These are phyloP conservation scores for Danielia oregonensis DNA, from an alignment of 805 yeast genomes.

Conservation along the genomic window DNA sequence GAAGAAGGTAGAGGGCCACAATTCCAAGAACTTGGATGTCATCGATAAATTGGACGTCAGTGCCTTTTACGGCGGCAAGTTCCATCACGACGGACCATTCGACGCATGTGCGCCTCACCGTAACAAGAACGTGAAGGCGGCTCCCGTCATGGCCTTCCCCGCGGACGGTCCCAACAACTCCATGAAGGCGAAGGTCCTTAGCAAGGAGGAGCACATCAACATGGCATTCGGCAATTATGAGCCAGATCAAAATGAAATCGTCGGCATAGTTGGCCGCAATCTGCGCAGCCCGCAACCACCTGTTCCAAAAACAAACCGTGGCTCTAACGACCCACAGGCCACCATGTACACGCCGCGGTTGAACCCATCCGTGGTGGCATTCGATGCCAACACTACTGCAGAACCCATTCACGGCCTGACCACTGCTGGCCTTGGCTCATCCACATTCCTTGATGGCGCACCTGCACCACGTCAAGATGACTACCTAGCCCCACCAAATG, in stretches of 20 bases:
- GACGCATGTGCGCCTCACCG: slow-evolving; percentile 98
- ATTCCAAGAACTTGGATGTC: slow-evolving; percentile 79
- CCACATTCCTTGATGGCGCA: slow-evolving; percentile 93
- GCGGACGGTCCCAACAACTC: slow-evolving; percentile 91
- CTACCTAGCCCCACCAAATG: slow-evolving; percentile 22
- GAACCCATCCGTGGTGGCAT: slow-evolving; percentile 52
- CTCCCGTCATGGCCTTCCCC: slow-evolving; percentile 95
- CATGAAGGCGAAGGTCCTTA: slow-evolving; percentile 53
- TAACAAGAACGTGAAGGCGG: slow-evolving; percentile 67
- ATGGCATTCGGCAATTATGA: slow-evolving; percentile 67
- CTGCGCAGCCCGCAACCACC: slow-evolving; percentile 5
- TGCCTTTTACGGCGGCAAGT: slow-evolving; percentile 87
- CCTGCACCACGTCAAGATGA: slow-evolving; percentile 66
- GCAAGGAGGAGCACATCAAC: slow-evolving; percentile 54
- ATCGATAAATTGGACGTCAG: slow-evolving; percentile 96
- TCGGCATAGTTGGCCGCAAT: slow-evolving; percentile 22
- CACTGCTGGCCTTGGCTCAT: slow-evolving; percentile 84
- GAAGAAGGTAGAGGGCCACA: slow-evolving; percentile 41
- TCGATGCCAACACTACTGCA: slow-evolving; percentile 68
- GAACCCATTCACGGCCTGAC: slow-evolving; percentile 80
- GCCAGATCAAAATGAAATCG: slow-evolving; percentile 44
- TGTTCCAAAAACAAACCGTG: slow-evolving; percentile 17
- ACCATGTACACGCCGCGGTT: slow-evolving; percentile 41
- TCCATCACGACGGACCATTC: slow-evolving; percentile 98
- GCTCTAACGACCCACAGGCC: slow-evolving; percentile 17